Percentiles rank a stretch among this genome's conserved stretches.
Conservation (phyloP, 2,329 filamentous ascomycete genomes). For the Aspergillus cejpii region DNA sequence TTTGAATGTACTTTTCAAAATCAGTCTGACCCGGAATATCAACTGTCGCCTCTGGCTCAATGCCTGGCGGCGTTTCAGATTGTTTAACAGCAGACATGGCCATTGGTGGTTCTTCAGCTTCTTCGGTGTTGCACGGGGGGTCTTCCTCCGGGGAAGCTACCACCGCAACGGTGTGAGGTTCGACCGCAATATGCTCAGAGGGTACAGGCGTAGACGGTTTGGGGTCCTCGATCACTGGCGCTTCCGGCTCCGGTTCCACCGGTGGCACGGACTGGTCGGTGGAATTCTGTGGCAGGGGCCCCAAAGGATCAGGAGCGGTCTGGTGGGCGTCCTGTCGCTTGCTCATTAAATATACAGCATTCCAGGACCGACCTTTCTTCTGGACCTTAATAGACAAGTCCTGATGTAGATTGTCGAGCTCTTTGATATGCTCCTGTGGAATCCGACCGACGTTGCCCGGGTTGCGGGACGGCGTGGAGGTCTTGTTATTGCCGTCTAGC, state of each 20-base stretch:
- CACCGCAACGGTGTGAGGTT: background rate
- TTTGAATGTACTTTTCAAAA: constrained; percentile 39
- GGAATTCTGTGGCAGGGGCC: constrained; percentile 7
- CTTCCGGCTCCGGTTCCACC: constrained; percentile 2
- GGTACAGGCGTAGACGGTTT: constrained; percentile 1
- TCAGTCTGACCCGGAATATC: constrained; percentile 29
- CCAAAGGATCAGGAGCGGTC: constrained; percentile 18
- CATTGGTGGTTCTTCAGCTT: constrained; percentile 5
- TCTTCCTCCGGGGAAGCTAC: background rate
- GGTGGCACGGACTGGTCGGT: background rate
- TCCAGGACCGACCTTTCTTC: constrained; percentile 36
- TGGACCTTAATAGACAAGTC: constrained; percentile 36
- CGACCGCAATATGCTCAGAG: background rate
- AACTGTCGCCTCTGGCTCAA: constrained; percentile 12
- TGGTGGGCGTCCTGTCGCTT: constrained; percentile 13
- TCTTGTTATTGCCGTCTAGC: constrained; percentile 34
- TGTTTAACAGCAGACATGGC: constrained; percentile 30
- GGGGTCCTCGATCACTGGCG: background rate
- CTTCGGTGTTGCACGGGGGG: background rate
- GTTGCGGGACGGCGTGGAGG: constrained; percentile 18
- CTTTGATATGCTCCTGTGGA: constrained; percentile 37
- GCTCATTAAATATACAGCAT: constrained; percentile 17
- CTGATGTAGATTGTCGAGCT: constrained; percentile 36
- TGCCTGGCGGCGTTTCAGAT: constrained; percentile 18
- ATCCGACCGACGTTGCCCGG: constrained; percentile 34